Base-by-base conservation (phyloP, 805 yeast genomes). In the Cyberlindnera bimundalis region DNA sequence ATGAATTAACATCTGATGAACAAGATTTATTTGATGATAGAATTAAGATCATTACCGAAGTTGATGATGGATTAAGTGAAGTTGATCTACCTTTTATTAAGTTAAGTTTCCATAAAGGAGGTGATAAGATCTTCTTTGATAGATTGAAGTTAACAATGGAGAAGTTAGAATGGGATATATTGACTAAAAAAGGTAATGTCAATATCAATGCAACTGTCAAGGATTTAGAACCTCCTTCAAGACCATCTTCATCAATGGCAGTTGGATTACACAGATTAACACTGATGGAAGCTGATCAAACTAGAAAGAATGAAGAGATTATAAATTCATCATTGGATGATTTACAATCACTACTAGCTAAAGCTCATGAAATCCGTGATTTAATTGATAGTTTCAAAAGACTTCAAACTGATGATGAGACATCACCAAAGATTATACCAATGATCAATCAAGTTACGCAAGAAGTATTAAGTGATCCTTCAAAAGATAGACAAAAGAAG, bases 201-300 rank as follows among this genome's bases (percentile, higher is more conserved):
- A 64, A 67, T 46, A 48, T 47, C 35, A n/a, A n/a, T n/a, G n/a
- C n/a, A n/a, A n/a, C n/a, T n/a, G n/a, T n/a, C n/a, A n/a, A n/a
- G n/a, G n/a, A n/a, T n/a, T n/a, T n/a, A n/a, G n/a, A n/a, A n/a
- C n/a, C n/a, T n/a, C n/a, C n/a, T n/a, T 10, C 38, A 12, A 13
- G 7, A 4, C 19, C 38, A 15, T 14, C 35, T 4, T 51, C 62
- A 55, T 41, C 41, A 29, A 64, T 66, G 19, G 63, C 65, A 16
- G 67, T 76, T 21, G 96, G 97, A 1, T 79, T 89, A 9, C 81
- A 79, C 46, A 84, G 85, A 2, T 65, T 89, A 11, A 83, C 87
- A 50, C 68, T 67, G 29, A 61, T 70, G 12, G 77, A 80, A 37
- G 80, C 76, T 37, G 63, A 67, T 31, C 73, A 74, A 46, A 66